phyloP scores from a whole-genome alignment of 192 early-diverging fungal genomes.

The Coemansia furcata region DNA sequence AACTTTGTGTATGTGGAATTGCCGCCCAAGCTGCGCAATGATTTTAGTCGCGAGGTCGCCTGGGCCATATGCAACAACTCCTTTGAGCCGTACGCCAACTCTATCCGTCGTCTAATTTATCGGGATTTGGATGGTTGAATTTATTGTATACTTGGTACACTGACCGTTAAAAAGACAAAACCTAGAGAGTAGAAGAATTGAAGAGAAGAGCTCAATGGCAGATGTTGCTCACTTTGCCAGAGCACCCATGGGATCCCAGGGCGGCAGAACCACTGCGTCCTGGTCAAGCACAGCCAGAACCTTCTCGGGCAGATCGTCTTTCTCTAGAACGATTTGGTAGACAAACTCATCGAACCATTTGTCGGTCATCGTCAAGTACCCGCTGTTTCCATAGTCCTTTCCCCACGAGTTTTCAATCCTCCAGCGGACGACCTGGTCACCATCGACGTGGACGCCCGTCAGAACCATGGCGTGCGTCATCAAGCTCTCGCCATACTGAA shows the following conservation, averaged over 20 bases:
- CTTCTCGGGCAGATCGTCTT: constrained; percentile 58
- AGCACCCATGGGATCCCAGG: constrained; percentile 78
- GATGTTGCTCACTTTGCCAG: constrained; percentile 49
- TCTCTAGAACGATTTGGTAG: constrained; percentile 77
- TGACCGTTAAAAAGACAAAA: no score
- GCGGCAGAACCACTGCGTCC: constrained; percentile 64
- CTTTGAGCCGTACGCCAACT: neutral
- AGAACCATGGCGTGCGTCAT: constrained; percentile 86
- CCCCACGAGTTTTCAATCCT: constrained; percentile 75
- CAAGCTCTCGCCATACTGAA: constrained; percentile 67
- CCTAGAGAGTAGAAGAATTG: neutral
- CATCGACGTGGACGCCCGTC: constrained; percentile 69
- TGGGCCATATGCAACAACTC: neutral
- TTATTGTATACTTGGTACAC: neutral
- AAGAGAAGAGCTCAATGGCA: neutral
- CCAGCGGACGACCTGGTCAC: constrained; percentile 68
- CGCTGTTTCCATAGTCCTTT: constrained; percentile 63
- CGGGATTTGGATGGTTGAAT: neutral
- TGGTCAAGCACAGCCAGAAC: constrained; percentile 62
- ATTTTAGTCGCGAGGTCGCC: neutral
- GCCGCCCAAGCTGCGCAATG: neutral
- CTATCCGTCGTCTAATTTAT: neutral
- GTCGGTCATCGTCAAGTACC: constrained; percentile 76
- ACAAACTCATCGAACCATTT: constrained; percentile 76
- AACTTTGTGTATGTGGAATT: neutral